Conservation (phyloP, 441 rosid genomes). For the Melastoma candidum region DNA sequence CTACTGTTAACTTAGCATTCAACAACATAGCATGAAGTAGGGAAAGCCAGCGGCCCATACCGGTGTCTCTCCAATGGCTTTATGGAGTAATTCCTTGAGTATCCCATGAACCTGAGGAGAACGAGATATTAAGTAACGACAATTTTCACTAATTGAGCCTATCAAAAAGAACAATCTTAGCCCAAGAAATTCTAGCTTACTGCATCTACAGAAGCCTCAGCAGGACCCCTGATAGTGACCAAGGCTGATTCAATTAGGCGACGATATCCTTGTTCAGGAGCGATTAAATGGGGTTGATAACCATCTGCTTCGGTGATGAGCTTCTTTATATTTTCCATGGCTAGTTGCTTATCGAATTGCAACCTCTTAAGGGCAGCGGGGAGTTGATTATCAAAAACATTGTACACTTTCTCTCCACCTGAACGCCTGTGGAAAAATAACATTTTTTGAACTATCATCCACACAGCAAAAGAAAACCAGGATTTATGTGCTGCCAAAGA, state of each 20-base stretch:
- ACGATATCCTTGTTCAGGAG: slow-evolving; percentile 99
- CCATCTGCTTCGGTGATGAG: slow-evolving; percentile 99
- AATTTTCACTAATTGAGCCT: too few species aligned
- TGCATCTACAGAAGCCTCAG: slow-evolving; percentile 98
- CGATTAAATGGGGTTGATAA: slow-evolving; percentile 95
- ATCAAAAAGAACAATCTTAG: too few species aligned
- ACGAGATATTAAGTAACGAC: too few species aligned
- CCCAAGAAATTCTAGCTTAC: slow-evolving; percentile 27
- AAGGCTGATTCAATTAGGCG: slow-evolving; percentile 90
- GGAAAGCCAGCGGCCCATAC: too few species aligned
- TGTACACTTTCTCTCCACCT: slow-evolving; percentile 91
- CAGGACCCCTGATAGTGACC: slow-evolving; percentile 87
- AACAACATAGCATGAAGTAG: too few species aligned
- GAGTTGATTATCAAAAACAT: slow-evolving; percentile 92
- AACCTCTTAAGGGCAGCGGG: slow-evolving; percentile 96
- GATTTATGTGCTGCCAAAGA: slow-evolving; percentile 1
- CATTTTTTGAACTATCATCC: neutral
- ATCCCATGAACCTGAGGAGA: too few species aligned
- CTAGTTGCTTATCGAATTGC: slow-evolving; percentile 92
- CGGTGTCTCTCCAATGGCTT: too few species aligned
- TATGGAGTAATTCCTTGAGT: too few species aligned
- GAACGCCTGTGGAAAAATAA: slow-evolving; percentile 55
- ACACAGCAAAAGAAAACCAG: neutral
- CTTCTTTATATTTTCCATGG: slow-evolving; percentile 94
- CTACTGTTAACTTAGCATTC: too few species aligned